Evolutionary conservation across 305 asterid species (phyloP).

Genomic region (Ilex paraguariensis): DNA sequence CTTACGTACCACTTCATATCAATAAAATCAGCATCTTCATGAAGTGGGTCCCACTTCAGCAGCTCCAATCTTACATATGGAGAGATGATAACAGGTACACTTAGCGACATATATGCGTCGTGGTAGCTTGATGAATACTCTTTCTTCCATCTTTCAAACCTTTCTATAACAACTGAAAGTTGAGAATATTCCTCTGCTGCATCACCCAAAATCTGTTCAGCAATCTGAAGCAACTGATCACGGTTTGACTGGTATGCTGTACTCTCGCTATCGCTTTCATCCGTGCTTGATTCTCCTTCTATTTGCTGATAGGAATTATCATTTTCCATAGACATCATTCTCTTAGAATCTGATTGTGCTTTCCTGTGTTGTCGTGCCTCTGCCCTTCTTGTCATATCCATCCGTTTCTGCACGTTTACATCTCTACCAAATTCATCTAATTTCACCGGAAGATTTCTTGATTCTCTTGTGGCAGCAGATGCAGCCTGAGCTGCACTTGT

Average conservation of each 20-base stretch:
- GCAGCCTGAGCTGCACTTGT: slow-evolving; percentile 63
- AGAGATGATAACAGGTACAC: slow-evolving; percentile 75
- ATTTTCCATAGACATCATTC: slow-evolving; percentile 44
- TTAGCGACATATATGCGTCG: slow-evolving; percentile 87
- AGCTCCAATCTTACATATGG: slow-evolving; percentile 92
- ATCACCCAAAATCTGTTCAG: slow-evolving; percentile 76
- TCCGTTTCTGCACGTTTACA: slow-evolving; percentile 62
- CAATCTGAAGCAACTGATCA: slow-evolving; percentile 65
- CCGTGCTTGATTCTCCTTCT: slow-evolving; percentile 97
- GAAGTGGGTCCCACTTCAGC: slow-evolving; percentile 97
- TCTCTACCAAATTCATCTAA: slow-evolving; percentile 90
- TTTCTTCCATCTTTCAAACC: slow-evolving; percentile 77
- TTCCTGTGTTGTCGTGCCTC: slow-evolving; percentile 62
- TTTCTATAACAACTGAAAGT: slow-evolving; percentile 61
- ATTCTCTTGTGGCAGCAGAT: slow-evolving; percentile 46
- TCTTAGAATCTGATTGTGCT: slow-evolving; percentile 63
- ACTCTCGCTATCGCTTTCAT: slow-evolving; percentile 89
- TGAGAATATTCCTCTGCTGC: slow-evolving; percentile 86
- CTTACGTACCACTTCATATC: slow-evolving; percentile 77
- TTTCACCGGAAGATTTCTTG: slow-evolving; percentile 61
- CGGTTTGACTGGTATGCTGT: slow-evolving; percentile 71
- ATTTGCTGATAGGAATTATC: slow-evolving; percentile 46
- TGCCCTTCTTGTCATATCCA: slow-evolving; percentile 70
- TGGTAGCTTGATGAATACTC: slow-evolving; percentile 68
- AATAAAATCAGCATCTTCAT: slow-evolving; percentile 68